phyloP scores from a whole-genome alignment of 345 rosid genomes.

The Populus tremula region DNA sequence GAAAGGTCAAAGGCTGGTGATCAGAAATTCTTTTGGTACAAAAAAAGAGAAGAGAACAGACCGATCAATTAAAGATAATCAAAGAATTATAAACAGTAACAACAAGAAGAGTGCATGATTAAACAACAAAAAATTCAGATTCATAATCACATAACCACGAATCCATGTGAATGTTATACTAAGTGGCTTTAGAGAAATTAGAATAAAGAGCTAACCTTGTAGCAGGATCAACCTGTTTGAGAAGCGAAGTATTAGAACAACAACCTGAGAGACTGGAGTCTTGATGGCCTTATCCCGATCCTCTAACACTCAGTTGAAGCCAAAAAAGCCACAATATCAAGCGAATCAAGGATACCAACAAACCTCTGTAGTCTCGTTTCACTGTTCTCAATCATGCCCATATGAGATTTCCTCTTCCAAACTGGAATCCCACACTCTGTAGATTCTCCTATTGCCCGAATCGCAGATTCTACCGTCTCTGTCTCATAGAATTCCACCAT shows the following conservation, averaged over 20 bases:
- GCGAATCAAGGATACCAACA: slow-evolving; percentile 81
- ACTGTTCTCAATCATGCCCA: slow-evolving; percentile 55
- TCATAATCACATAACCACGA: background rate
- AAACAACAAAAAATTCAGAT: background rate
- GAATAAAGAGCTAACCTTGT: slow-evolving; percentile 51
- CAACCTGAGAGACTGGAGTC: slow-evolving; percentile 74
- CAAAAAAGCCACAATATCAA: slow-evolving; percentile 75
- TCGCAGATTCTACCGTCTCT: slow-evolving; percentile 82
- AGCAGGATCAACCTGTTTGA: slow-evolving; percentile 89
- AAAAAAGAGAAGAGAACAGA: too few species aligned
- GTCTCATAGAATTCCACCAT: slow-evolving; percentile 77
- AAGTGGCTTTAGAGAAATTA: background rate
- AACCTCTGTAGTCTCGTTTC: slow-evolving; percentile 81
- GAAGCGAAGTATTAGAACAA: slow-evolving; percentile 51
- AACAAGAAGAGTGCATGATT: too few species aligned
- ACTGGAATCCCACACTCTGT: slow-evolving; percentile 92
- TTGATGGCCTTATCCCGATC: slow-evolving; percentile 80
- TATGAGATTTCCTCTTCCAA: slow-evolving; percentile 66
- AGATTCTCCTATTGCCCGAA: slow-evolving; percentile 76
- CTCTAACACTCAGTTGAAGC: slow-evolving; percentile 71
- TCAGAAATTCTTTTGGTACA: too few species aligned
- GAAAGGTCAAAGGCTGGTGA: too few species aligned
- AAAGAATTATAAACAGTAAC: too few species aligned
- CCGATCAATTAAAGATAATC: too few species aligned
- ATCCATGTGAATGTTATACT: background rate